Conservation (phyloP, 139 green algal species). For the Chlorella sp. region DNA sequence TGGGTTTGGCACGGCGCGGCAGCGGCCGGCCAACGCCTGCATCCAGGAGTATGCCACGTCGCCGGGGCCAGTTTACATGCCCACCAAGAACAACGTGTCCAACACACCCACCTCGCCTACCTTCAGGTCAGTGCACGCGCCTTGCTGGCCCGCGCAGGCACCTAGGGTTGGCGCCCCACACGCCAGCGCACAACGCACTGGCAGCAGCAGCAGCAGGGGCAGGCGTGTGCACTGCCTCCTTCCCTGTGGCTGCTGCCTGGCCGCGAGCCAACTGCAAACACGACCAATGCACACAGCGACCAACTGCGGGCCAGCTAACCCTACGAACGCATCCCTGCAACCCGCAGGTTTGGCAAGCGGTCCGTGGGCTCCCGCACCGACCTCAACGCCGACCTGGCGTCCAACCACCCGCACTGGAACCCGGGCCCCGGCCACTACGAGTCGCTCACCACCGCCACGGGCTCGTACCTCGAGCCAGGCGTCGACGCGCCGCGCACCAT, state of each 20-base stretch:
- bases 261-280: too few relatives aligned
- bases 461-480: background rate
- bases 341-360: slow-evolving; percentile 24
- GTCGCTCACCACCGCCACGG: background rate
- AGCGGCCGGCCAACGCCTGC: slow-evolving; percentile 26
- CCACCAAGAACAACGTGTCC: slow-evolving; percentile 11
- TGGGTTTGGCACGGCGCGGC: slow-evolving; percentile 18
- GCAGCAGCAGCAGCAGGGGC: too few relatives aligned
- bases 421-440: slow-evolving; percentile 29
- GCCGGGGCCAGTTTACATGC: slow-evolving; percentile 27
- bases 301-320: too few relatives aligned
- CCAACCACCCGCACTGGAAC: slow-evolving; percentile 25
- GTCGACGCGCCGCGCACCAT: slow-evolving; percentile 5
- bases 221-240: too few relatives aligned
- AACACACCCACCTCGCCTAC: background rate
- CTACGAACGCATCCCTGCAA: too few relatives aligned
- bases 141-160: too few relatives aligned
- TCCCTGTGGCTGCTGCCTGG: too few relatives aligned
- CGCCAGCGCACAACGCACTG: too few relatives aligned
- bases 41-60: slow-evolving; percentile 8
- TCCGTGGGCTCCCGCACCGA: slow-evolving; percentile 15
- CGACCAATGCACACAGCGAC: too few relatives aligned
- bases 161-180: too few relatives aligned
- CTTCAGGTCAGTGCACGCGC: too few relatives aligned
- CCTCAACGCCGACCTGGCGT: slow-evolving; percentile 10